These are phyloP conservation scores for Fonsecaea erecta DNA, from an alignment of 2,329 filamentous ascomycete genomes.

Conservation along the genomic window DNA sequence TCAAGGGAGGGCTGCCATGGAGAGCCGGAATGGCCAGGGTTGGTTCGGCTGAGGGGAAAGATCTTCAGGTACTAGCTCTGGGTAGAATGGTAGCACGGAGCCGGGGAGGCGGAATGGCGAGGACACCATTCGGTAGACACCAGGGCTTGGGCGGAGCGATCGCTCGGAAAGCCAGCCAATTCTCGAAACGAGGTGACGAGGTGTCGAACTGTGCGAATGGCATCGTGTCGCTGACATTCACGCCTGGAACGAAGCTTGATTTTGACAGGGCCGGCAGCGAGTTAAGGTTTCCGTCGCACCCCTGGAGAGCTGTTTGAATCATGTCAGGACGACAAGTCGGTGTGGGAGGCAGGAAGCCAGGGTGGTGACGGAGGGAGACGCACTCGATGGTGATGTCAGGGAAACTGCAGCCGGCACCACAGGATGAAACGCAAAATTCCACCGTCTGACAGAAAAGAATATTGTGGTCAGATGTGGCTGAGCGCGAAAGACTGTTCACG, in stretches of 20 bases:
- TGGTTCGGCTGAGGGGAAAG: constrained; percentile 5
- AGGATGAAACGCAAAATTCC: not conserved
- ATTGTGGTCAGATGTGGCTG: not conserved
- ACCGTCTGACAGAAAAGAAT: not conserved
- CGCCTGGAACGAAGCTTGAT: not conserved
- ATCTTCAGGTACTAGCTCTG: constrained; percentile 25
- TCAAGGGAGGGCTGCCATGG: not conserved
- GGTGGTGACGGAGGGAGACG: not conserved
- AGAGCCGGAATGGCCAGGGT: not conserved
- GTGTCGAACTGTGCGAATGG: constrained; percentile 1
- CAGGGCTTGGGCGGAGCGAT: not conserved
- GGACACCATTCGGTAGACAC: not conserved
- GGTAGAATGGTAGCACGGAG: not conserved
- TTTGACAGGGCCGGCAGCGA: not conserved
- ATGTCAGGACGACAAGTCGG: not conserved
- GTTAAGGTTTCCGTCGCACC: not conserved
- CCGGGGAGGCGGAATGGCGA: not conserved
- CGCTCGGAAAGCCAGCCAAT: not conserved
- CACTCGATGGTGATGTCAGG: not conserved
- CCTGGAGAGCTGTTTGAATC: not conserved
- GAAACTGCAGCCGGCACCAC: constrained; percentile 3
- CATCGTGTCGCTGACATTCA: not conserved
- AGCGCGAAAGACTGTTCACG: not conserved
- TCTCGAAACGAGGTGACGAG: not conserved
- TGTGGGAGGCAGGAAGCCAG: not conserved